Conservation (phyloP, 2,329 filamentous ascomycete genomes). For the Sporothrix variecibatus region DNA sequence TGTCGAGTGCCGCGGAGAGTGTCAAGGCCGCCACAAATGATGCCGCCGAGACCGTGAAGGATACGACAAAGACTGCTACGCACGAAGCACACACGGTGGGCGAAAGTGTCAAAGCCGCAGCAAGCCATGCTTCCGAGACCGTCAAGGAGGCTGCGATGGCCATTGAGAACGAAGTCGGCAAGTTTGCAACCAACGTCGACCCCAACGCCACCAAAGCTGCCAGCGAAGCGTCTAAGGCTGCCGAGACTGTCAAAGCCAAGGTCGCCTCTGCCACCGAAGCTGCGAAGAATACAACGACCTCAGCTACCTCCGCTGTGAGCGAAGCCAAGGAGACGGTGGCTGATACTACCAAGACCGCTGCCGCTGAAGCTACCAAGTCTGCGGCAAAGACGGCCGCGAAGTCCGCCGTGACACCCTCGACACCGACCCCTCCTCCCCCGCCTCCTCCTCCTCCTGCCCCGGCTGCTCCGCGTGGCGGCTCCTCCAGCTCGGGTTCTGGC, state of each 20-base stretch:
- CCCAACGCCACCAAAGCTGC: no score
- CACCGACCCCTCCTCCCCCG: slow-evolving; percentile 10
- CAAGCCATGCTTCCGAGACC: background rate
- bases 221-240: background rate
- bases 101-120: background rate
- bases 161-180: background rate
- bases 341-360: background rate
- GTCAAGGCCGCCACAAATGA: background rate
- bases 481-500: slow-evolving; percentile 30
- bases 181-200: background rate
- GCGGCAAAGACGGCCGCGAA: background rate
- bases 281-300: background rate
- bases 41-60: background rate
- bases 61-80: background rate
- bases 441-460: background rate
- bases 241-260: background rate
- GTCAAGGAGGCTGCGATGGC: background rate
- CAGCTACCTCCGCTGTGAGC: background rate
- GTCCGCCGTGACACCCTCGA: background rate
- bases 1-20: background rate
- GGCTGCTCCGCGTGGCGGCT: background rate
- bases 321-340: background rate
- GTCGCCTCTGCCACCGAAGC: background rate
- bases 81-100: background rate
- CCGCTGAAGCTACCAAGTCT: background rate